phyloP scores from a whole-genome alignment of 345 rosid species.

The Moricandia moricandioides region DNA sequence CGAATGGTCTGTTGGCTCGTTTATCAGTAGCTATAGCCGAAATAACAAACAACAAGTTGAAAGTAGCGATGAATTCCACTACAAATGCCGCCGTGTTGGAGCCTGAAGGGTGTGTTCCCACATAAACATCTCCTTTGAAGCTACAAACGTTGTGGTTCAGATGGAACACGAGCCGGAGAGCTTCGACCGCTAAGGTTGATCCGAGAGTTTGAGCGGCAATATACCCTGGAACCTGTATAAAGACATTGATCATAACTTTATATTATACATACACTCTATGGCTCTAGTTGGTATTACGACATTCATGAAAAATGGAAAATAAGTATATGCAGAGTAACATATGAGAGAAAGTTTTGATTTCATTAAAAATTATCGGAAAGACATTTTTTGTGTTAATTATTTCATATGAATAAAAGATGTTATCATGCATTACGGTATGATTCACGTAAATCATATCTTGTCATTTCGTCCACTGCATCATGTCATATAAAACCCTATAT shows the following conservation, averaged over 20 bases:
- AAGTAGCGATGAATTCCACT: constrained; percentile 28
- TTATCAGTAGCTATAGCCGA: constrained; percentile 35
- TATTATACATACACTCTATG: neutral
- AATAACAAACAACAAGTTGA: constrained; percentile 32
- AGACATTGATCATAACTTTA: neutral
- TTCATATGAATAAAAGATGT: neutral
- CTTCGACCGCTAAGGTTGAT: constrained; percentile 4
- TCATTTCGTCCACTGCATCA: neutral
- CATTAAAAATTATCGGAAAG: neutral
- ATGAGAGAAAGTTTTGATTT: neutral
- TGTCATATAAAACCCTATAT: neutral
- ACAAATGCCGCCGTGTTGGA: constrained; percentile 16
- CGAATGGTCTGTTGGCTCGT: constrained; percentile 28
- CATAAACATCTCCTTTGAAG: constrained; percentile 26
- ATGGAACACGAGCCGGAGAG: constrained; percentile 22
- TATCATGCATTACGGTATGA: neutral
- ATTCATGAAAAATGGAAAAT: neutral
- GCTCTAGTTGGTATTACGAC: neutral
- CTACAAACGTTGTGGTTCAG: constrained; percentile 17
- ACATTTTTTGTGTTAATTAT: neutral
- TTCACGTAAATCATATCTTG: neutral
- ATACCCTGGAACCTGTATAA: constrained; percentile 25
- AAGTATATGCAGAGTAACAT: neutral
- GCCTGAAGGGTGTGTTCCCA: constrained; percentile 25
- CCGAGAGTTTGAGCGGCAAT: constrained; percentile 26